Evolutionary conservation across 1,284 basidiomycete species (phyloP).

Genomic region (Puccinia brachypodii): DNA sequence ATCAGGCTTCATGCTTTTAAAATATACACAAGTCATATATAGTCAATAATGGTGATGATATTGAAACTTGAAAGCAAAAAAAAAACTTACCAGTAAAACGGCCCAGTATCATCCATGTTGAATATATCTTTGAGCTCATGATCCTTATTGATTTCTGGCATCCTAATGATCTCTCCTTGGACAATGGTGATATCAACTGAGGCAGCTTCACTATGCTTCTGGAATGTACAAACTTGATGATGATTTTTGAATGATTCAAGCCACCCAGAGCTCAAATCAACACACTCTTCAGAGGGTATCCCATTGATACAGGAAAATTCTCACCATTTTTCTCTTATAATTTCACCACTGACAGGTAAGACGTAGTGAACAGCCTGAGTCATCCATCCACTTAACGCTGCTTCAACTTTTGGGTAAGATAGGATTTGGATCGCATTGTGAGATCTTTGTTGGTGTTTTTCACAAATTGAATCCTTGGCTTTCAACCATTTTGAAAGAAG

Average conservation of each 20-base stretch:
- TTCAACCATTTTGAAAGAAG: constrained; percentile 22
- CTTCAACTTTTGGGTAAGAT: constrained; percentile 13
- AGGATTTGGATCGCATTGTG: background rate
- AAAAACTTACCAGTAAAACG: background rate
- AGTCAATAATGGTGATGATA: background rate
- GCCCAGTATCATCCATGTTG: constrained; percentile 31
- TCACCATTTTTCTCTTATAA: constrained; percentile 20
- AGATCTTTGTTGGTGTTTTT: background rate
- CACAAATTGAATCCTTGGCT: constrained; percentile 6
- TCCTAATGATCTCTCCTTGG: background rate
- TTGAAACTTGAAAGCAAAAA: background rate
- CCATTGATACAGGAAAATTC: constrained; percentile 10
- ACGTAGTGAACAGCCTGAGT: background rate
- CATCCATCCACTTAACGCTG: background rate
- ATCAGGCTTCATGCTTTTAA: no score
- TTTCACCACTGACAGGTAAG: background rate
- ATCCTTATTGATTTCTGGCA: background rate
- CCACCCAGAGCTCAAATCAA: constrained; percentile 6
- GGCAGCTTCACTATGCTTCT: background rate
- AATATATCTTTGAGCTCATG: constrained; percentile 1
- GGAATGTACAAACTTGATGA: background rate
- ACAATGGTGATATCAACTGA: background rate
- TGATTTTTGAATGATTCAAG: constrained; percentile 13
- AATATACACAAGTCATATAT: no score
- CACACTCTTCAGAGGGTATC: constrained; percentile 9